phyloP scores from a whole-genome alignment of 257 asterid species.

The Capsicum pubescens region DNA sequence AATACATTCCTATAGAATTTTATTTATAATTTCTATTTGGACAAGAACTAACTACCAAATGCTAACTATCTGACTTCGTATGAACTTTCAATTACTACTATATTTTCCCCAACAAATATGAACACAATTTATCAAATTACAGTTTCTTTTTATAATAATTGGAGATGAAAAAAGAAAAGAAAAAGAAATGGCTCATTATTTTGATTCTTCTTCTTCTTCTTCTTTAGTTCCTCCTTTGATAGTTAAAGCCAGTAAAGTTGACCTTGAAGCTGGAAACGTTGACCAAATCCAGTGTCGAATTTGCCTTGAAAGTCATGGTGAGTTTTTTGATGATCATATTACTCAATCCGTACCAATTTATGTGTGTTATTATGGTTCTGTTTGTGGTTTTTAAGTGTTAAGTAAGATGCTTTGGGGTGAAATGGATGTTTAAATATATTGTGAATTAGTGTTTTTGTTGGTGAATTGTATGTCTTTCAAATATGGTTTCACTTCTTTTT shows the following conservation, averaged over 20 bases:
- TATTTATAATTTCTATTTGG: too few species aligned
- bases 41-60: too few species aligned
- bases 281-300: conserved; percentile 98
- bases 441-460: not conserved
- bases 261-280: conserved; percentile 87
- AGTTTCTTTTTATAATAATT: not conserved
- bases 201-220: conserved; percentile 74
- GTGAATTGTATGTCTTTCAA: not conserved
- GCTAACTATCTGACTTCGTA: too few species aligned
- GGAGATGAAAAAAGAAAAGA: not conserved
- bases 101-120: too few species aligned
- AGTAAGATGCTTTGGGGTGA: conserved; percentile 14
- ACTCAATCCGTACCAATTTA: too few species aligned
- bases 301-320: conserved; percentile 95
- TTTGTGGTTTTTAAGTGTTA: not conserved
- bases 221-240: conserved; percentile 70
- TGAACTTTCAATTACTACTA: too few species aligned
- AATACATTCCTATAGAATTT: too few species aligned
- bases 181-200: conserved; percentile 54
- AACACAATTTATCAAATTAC: too few species aligned
- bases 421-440: not conserved
- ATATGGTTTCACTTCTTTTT: not conserved
- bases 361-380: not conserved
- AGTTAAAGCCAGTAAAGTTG: conserved; percentile 66
- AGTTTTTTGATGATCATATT: not conserved